Base-by-base conservation (phyloP, 805 yeast genomes). In the Blastobotrys americana region DNA sequence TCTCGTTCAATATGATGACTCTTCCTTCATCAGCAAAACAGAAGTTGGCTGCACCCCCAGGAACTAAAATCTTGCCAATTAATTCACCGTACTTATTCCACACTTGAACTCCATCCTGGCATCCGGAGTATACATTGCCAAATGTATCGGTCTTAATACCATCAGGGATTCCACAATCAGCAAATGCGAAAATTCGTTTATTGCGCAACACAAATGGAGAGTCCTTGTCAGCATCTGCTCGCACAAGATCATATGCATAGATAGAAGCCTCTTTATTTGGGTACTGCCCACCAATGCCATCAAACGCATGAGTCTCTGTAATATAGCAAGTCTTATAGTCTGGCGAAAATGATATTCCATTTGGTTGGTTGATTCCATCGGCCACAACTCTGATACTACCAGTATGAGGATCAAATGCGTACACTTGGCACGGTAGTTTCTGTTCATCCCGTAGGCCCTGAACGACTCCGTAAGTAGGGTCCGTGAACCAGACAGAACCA, bases 341-440 rank as follows among this genome's bases (percentile, higher is more conserved):
- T 4, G 55, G 58, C 5, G 61, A 53, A 78, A 82, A 82, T 38
- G 73, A 76, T 41, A 81, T 65, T 6, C 95, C 95, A 60, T 88
- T 88, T 8, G 96, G 78, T 44, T 82, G 80, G n/a, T 59, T 58
- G 42, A 76, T 62, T 16, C 67, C 63, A 27, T 70, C 70, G 43
- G 72, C 65, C 2, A 73, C 60, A 8, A 60, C 60, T 3, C 49
- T 37, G 1, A 63, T 42, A 2, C 57, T 53, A 6, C 60, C 58
- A 6, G 62, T 60, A 13, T 55, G 49, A 13, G 68, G 55, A 36
- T 67, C 61, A 41, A 70, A 65, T 35, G 70, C 65, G 54, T 74
- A 69, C 37, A 80, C 60, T 40, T 57, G 61, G 39, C 48, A 49
- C 5, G 63, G 63, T 36, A 58, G 49, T n/a, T 25, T 31, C 13